A percentile compares a stretch with the other conserved stretches of the same genome.
phyloP scores from a whole-genome alignment of 345 rosid genomes.

The Arabidopsis arenosa region DNA sequence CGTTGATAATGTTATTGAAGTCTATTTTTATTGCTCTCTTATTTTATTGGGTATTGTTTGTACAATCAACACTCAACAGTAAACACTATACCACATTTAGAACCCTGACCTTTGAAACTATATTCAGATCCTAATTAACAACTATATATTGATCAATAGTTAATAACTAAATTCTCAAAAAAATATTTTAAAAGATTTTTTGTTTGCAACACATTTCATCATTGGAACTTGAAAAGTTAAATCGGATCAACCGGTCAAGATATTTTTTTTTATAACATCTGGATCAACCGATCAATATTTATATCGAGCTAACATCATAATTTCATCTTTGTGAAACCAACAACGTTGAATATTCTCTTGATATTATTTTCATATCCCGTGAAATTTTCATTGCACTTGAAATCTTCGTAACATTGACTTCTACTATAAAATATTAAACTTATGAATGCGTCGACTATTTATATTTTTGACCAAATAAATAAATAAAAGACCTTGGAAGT shows the following conservation, averaged over 20 bases:
- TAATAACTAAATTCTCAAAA: not conserved
- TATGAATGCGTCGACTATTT: not conserved
- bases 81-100: not conserved
- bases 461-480: not conserved
- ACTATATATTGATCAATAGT: not conserved
- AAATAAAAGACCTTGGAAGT: not conserved
- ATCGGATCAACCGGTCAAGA: slow-evolving; percentile 5
- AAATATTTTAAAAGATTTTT: not conserved
- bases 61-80: slow-evolving; percentile 5
- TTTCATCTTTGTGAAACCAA: not conserved
- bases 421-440: not conserved
- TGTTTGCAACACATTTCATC: slow-evolving; percentile 9
- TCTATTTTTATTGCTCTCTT: not conserved
- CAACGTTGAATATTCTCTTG: slow-evolving; percentile 3
- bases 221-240: not conserved
- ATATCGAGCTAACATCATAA: not conserved
- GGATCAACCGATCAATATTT: not conserved
- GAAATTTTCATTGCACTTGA: slow-evolving; percentile 12
- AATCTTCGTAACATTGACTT: slow-evolving; percentile 16
- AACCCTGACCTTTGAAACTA: not conserved
- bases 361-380: not conserved
- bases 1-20: not conserved
- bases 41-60: not conserved
- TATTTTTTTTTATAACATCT: not conserved
- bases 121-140: slow-evolving; percentile 3